Evolutionary conservation across 805 yeast species (phyloP).

Genomic region (Grigorovia jiainica): DNA sequence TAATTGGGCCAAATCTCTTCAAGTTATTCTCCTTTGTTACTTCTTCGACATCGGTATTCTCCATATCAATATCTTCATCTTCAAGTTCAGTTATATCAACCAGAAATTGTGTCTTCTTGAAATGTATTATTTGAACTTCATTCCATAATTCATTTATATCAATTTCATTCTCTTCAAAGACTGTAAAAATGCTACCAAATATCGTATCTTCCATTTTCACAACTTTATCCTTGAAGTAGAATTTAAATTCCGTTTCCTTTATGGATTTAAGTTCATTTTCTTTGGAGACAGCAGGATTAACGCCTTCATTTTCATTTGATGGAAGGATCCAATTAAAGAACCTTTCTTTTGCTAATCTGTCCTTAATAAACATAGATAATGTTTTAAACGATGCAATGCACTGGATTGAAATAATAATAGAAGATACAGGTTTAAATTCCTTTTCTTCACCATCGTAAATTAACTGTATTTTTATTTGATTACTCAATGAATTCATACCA

Average conservation of each 20-base stretch:
- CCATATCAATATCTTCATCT: constrained; percentile 16
- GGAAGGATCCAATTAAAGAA: constrained; percentile 11
- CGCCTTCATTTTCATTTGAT: constrained; percentile 3
- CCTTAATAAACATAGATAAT: constrained; percentile 36
- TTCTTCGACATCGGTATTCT: constrained; percentile 21
- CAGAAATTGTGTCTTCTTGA: constrained; percentile 22
- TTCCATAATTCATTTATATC: constrained; percentile 50
- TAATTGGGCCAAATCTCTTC: constrained; percentile 9
- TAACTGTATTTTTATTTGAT: constrained; percentile 56
- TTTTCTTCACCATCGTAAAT: constrained; percentile 30
- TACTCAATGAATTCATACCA: constrained; percentile 56
- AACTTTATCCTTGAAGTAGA: constrained; percentile 45
- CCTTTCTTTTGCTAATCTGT: constrained; percentile 26
- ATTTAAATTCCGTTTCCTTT: constrained; percentile 39
- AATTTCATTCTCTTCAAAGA: constrained; percentile 31
- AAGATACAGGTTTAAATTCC: constrained; percentile 18
- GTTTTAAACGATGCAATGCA: constrained; percentile 43
- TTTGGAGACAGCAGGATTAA: constrained; percentile 1
- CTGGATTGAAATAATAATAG: constrained; percentile 36
- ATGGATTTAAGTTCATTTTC: not conserved
- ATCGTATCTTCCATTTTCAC: constrained; percentile 62
- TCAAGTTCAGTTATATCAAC: constrained; percentile 17
- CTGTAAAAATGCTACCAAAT: constrained; percentile 61
- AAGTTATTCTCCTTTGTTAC: not conserved
- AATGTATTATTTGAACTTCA: constrained; percentile 42